Percentiles rank a stretch among this genome's conserved stretches.
Conservation (phyloP, 2,329 filamentous ascomycete genomes). For the Ophiostoma sp. region DNA sequence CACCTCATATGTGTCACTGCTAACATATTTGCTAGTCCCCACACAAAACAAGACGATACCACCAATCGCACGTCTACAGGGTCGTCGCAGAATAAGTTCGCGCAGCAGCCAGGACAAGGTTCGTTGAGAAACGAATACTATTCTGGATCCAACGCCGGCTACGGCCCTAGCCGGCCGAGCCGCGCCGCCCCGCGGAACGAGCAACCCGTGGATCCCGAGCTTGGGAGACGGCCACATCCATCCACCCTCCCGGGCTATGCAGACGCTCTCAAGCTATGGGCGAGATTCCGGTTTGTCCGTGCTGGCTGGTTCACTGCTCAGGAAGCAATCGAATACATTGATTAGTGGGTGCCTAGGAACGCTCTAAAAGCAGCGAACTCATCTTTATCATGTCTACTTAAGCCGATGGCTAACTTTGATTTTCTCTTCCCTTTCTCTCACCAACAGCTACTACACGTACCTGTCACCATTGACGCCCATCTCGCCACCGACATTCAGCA, state of each 20-base stretch:
- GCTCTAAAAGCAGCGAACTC: neutral
- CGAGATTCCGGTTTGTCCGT: slow-evolving; percentile 88
- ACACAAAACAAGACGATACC: slow-evolving; percentile 19
- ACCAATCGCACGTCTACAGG: neutral
- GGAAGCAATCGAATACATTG: slow-evolving; percentile 90
- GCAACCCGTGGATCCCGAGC: slow-evolving; percentile 49
- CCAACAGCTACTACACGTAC: slow-evolving; percentile 77
- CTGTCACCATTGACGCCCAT: slow-evolving; percentile 92
- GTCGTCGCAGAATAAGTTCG: neutral
- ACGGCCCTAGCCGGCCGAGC: slow-evolving; percentile 30
- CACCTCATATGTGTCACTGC: neutral
- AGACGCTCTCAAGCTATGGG: slow-evolving; percentile 83
- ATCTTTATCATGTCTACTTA: neutral
- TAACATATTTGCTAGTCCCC: slow-evolving; percentile 4
- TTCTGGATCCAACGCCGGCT: slow-evolving; percentile 11
- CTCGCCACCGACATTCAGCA: slow-evolving; percentile 84
- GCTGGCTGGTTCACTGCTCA: slow-evolving; percentile 94
- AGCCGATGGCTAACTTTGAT: neutral
- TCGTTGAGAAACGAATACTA: neutral
- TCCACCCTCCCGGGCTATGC: slow-evolving; percentile 57
- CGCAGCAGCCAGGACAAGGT: neutral
- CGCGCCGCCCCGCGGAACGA: slow-evolving; percentile 34
- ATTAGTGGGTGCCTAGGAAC: slow-evolving; percentile 63
- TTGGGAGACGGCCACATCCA: slow-evolving; percentile 47
- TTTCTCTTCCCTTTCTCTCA: neutral